Conservation (phyloP, 1,139 yeast species). For the Wickerhamiella infanticola region DNA sequence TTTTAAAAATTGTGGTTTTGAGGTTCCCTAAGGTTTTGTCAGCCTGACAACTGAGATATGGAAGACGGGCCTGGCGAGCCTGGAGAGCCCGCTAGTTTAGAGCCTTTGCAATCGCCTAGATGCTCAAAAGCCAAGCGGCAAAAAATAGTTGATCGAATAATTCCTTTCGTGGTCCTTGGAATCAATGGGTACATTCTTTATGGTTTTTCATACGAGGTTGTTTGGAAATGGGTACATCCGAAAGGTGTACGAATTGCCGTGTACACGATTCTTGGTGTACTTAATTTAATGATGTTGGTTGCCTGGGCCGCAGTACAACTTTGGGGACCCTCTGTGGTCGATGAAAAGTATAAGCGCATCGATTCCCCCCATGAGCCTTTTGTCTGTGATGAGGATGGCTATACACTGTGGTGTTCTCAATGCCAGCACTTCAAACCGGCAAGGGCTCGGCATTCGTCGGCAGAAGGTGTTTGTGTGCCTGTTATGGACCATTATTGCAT, state of each 20-base stretch:
- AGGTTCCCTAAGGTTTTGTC: too few relatives aligned
- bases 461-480: slow-evolving; percentile 54
- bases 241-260: slow-evolving; percentile 21
- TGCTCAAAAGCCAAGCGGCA: background rate
- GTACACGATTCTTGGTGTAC: slow-evolving; percentile 16
- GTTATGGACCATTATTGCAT: slow-evolving; percentile 71
- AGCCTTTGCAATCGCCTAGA: background rate
- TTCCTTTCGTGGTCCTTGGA: slow-evolving; percentile 18
- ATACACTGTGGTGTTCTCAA: slow-evolving; percentile 46
- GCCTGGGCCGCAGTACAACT: slow-evolving; percentile 18
- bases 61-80: background rate
- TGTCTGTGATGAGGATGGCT: slow-evolving; percentile 29
- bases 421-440: slow-evolving; percentile 82
- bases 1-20: too few relatives aligned
- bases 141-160: background rate
- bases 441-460: slow-evolving; percentile 65
- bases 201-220: slow-evolving; percentile 23
- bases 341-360: slow-evolving; percentile 5
- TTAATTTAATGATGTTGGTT: slow-evolving; percentile 12
- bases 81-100: background rate
- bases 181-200: slow-evolving; percentile 21
- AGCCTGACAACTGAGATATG: background rate
- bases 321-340: slow-evolving; percentile 25
- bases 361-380: slow-evolving; percentile 16
- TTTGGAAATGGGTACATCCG: slow-evolving; percentile 18